Conservation (phyloP, 140 eudicot genomes). For the Flaveria floridana region DNA sequence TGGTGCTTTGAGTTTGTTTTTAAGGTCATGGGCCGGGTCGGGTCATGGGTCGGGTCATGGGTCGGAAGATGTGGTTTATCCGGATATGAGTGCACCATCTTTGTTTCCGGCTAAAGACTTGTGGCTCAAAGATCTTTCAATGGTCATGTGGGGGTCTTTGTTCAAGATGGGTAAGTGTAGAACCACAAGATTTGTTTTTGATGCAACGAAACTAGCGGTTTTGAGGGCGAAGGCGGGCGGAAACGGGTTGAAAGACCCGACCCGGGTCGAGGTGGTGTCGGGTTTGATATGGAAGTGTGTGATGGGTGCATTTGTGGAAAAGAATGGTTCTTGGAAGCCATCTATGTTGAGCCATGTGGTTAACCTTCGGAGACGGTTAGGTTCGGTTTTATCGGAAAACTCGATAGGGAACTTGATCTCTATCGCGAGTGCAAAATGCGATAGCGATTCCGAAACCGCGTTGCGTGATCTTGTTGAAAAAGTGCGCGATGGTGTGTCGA, state of each 20-base stretch:
- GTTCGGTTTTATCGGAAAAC: constrained; percentile 36
- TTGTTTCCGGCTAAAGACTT: constrained; percentile 54
- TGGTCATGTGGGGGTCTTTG: constrained; percentile 56
- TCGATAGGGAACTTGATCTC: constrained; percentile 63
- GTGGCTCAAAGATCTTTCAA: constrained; percentile 56
- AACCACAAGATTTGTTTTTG: constrained; percentile 58
- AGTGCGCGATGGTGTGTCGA: constrained; percentile 41
- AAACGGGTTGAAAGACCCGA: constrained; percentile 32
- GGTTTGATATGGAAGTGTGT: constrained; percentile 57
- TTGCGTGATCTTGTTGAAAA: constrained; percentile 32
- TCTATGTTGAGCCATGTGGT: constrained; percentile 56
- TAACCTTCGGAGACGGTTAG: constrained; percentile 48
- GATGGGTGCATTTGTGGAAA: constrained; percentile 44
- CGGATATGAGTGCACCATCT: constrained; percentile 42
- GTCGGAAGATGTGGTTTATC: constrained; percentile 20
- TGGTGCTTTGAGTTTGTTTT: constrained; percentile 46
- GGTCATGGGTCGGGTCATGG: constrained; percentile 19
- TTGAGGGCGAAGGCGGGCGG: constrained; percentile 35
- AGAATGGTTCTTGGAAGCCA: constrained; percentile 28
- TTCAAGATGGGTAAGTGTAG: constrained; percentile 57
- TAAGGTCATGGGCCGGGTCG: constrained; percentile 46
- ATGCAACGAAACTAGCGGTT: constrained; percentile 32
- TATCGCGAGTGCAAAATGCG: constrained; percentile 46
- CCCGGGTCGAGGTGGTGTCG: constrained; percentile 62
- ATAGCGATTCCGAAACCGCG: not conserved